Base-by-base conservation (phyloP, 2,329 filamentous ascomycete genomes). In the Epichloe brachyelytri region DNA sequence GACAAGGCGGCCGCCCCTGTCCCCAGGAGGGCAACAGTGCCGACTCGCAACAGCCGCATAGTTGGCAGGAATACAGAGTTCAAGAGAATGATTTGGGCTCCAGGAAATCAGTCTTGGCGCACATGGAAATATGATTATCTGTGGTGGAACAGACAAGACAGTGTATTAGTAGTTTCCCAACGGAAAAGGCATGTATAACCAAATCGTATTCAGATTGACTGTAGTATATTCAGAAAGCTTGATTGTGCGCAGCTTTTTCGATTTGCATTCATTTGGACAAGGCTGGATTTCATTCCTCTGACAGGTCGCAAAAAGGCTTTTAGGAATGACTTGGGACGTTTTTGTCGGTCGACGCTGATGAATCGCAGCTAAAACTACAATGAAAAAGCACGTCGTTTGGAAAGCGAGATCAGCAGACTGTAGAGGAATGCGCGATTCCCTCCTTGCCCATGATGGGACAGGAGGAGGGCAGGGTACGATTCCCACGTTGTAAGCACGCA, bases 41-140 rank as follows among this genome's bases (percentile, higher is more conserved):
- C 41, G 37, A 57, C n/a, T 47, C 54, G 46, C 22, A 59, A 39
- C 30, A 57, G 6, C 49, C 59, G 57, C 54, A 30, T 30, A 4
- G 26, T 30, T 10, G 26, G 26, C 26, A 30, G 8, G 26, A 10
- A 30, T 10, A 30, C 8, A 10, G 26, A 30, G 3, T 4, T 30
- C 2, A 30, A 10, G 26, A 10, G 8, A 30, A 30, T 30, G 3
- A 30, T 30, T 30, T 10, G 26, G 1, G 3, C 8, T 1, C 8
- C 26, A 10, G 8, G 8, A 4, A 30, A 3, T 30, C 26, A 10
- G 26, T 10, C 26, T 30, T 30, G 26, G 26, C 8, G 3, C 7
- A 30, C 26, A 10, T 30, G 26, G 26, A 8, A 30, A 10, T 10
- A 1, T 10, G 26, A 30, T 30, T 10, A 3, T 30, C 1, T 0